Conservation (phyloP, 768 basidiomycete genomes). For the Lepiota brunneoincarnata region DNA sequence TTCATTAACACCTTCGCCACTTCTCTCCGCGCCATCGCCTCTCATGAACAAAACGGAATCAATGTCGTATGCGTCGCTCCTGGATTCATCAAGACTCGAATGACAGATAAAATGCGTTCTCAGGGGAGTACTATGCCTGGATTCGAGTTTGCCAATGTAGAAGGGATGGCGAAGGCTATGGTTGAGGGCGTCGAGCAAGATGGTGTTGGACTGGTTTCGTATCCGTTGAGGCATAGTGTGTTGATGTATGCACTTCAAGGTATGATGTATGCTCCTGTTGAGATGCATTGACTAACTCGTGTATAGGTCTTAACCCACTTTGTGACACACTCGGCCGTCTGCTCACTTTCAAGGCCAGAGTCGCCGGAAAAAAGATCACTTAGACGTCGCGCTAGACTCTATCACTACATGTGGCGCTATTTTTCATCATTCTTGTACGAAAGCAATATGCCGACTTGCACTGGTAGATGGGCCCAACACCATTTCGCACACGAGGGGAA, state of each 20-base stretch:
- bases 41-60: slow-evolving; percentile 18
- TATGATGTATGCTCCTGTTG: too few species aligned
- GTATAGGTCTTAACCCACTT: too few species aligned
- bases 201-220: slow-evolving; percentile 25
- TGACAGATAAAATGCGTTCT: slow-evolving; percentile 23
- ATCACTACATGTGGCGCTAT: too few species aligned
- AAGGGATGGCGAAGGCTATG: slow-evolving; percentile 23
- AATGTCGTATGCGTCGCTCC: slow-evolving; percentile 27
- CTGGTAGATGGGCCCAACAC: too few species aligned
- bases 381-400: too few species aligned
- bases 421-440: too few species aligned
- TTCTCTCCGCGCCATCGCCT: slow-evolving; percentile 26
- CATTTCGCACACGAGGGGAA: too few species aligned
- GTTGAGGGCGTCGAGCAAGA: slow-evolving; percentile 23
- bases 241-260: slow-evolving; percentile 23
- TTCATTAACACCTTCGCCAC: slow-evolving; percentile 29
- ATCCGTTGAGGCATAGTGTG: slow-evolving; percentile 21
- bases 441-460: too few species aligned
- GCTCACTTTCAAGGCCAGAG: slow-evolving; percentile 18
- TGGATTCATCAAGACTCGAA: slow-evolving; percentile 25
- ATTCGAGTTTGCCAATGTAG: slow-evolving; percentile 17
- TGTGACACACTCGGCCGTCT: too few species aligned
- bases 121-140: slow-evolving; percentile 21
- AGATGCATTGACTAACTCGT: too few species aligned
- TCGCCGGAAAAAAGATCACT: slow-evolving; percentile 23